Percentiles rank a stretch among this genome's conserved stretches.
These are phyloP conservation scores for Sedum album DNA, from an alignment of 164 flowering plant species.

Conservation along the genomic window DNA sequence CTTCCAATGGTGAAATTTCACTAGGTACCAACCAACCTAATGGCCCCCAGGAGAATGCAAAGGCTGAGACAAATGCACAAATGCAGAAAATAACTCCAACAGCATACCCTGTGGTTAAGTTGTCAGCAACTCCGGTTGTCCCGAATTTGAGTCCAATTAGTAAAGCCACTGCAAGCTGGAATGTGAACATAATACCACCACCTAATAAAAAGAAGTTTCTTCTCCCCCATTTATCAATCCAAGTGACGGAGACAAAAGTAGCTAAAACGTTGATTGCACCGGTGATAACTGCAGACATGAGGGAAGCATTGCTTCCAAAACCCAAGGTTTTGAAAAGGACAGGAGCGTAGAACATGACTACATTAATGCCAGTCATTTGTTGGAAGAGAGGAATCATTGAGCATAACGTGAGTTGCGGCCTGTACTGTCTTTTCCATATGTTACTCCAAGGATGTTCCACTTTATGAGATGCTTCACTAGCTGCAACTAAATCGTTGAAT, in stretches of 20 bases:
- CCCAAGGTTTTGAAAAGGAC: constrained; percentile 70
- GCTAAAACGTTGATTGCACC: constrained; percentile 57
- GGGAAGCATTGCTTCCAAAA: constrained; percentile 43
- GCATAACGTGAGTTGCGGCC: constrained; percentile 71
- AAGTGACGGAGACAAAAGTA: constrained; percentile 50
- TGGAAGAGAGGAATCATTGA: constrained; percentile 62
- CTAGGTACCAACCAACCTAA: constrained; percentile 87
- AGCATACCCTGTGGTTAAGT: constrained; percentile 52
- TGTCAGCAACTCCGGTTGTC: constrained; percentile 30
- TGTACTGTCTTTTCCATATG: constrained; percentile 38
- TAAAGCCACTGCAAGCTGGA: constrained; percentile 49
- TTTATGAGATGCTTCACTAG: constrained; percentile 45
- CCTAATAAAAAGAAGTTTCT: constrained; percentile 62
- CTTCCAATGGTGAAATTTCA: constrained; percentile 80
- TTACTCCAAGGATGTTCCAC: constrained; percentile 69
- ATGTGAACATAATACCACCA: constrained; percentile 60
- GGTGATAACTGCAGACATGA: constrained; percentile 74
- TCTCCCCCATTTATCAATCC: constrained; percentile 61
- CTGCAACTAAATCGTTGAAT: constrained; percentile 47
- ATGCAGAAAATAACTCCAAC: constrained; percentile 58
- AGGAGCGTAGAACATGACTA: constrained; percentile 79
- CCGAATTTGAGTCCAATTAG: constrained; percentile 58
- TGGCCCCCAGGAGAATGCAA: constrained; percentile 96
- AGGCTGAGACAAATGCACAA: constrained; percentile 61
- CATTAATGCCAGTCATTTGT: constrained; percentile 76